phyloP scores from a whole-genome alignment of 805 yeast genomes.

The Ogataea nitratoaversa region DNA sequence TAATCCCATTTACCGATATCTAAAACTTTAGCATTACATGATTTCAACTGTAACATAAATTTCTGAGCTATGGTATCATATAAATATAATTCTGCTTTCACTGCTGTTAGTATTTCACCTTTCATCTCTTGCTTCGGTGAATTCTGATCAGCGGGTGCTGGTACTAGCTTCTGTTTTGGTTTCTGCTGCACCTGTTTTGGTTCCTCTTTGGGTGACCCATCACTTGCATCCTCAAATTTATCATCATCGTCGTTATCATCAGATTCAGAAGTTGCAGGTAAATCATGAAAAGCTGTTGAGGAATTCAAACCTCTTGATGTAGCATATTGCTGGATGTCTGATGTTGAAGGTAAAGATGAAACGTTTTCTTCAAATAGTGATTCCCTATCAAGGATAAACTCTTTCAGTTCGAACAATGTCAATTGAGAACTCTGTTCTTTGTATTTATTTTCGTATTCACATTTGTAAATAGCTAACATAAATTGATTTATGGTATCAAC shows the following conservation, averaged over 20 bases:
- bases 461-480: constrained; percentile 54
- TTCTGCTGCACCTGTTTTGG: background rate
- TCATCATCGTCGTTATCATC: constrained; percentile 27
- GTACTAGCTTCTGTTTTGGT: background rate
- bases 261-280: constrained; percentile 20
- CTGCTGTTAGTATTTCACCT: constrained; percentile 19
- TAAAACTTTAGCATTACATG: constrained; percentile 34
- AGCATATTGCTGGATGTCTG: constrained; percentile 6
- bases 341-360: constrained; percentile 15
- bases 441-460: constrained; percentile 75
- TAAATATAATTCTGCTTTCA: constrained; percentile 39
- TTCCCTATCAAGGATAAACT: constrained; percentile 45
- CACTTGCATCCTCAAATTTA: constrained; percentile 28
- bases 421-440: constrained; percentile 46
- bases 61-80: constrained; percentile 49
- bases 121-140: constrained; percentile 1
- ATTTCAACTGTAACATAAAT: constrained; percentile 41
- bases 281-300: constrained; percentile 10
- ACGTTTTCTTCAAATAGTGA: constrained; percentile 19
- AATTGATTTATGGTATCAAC: constrained; percentile 57
- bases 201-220: constrained; percentile 14
- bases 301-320: background rate
- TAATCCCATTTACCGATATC: constrained; percentile 49
- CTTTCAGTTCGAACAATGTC: constrained; percentile 45
- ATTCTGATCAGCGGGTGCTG: too few relatives aligned